Conservation (phyloP, 148 eudicot genomes). For the Pouteria glomerata region DNA sequence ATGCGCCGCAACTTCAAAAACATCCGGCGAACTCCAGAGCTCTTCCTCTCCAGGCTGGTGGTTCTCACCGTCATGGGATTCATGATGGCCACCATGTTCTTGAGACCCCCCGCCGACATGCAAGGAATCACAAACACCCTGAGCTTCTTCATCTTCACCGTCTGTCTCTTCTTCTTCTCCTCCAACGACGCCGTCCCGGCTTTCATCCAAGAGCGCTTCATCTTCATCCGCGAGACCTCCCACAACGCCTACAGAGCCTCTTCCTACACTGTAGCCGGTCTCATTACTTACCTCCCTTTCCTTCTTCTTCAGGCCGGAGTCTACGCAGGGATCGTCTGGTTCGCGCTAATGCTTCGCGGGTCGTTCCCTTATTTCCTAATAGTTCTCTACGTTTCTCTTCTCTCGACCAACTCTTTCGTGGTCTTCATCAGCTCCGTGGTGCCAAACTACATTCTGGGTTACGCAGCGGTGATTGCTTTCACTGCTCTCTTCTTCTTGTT, state of each 20-base stretch:
- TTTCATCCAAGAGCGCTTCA: conserved; percentile 46
- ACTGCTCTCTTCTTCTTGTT: conserved; percentile 49
- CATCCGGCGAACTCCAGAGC: conserved; percentile 43
- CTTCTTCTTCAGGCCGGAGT: conserved; percentile 37
- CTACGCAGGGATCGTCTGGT: conserved; percentile 40
- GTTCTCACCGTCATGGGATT: conserved; percentile 43
- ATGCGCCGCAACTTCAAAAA: conserved; percentile 42
- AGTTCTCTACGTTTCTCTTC: conserved; percentile 37
- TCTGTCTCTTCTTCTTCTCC: conserved; percentile 49
- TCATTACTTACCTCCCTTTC: conserved; percentile 45
- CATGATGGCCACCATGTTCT: conserved; percentile 53
- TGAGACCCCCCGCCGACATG: conserved; percentile 18
- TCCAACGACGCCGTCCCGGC: conserved; percentile 51
- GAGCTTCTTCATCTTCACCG: conserved; percentile 53
- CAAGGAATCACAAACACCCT: conserved; percentile 45
- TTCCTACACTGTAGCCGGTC: conserved; percentile 35
- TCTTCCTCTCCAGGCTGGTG: conserved; percentile 38
- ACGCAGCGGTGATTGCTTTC: conserved; percentile 52
- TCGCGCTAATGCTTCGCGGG: conserved; percentile 31
- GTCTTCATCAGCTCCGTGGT: conserved; percentile 47
- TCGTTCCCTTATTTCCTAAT: conserved; percentile 36
- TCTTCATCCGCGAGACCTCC: conserved; percentile 37
- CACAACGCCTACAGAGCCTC: conserved; percentile 56
- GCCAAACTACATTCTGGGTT: conserved; percentile 45
- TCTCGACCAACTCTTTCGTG: conserved; percentile 53